phyloP scores from a whole-genome alignment of 805 yeast species.

The Danielozyma ontarioensis region DNA sequence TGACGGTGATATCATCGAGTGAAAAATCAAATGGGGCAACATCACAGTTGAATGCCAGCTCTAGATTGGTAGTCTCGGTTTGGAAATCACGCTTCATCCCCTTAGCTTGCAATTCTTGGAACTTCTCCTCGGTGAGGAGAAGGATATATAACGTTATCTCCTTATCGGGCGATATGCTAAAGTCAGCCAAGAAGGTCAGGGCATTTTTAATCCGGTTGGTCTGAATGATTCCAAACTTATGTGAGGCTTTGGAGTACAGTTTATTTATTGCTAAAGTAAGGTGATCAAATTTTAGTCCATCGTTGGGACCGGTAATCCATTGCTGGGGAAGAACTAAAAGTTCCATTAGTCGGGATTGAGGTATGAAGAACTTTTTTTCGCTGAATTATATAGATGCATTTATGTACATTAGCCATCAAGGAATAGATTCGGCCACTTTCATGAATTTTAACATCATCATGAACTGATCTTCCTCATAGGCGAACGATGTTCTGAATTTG shows the following conservation, averaged over 20 bases:
- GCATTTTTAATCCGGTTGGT: constrained; percentile 36
- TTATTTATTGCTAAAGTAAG: constrained; percentile 34
- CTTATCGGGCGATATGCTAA: constrained; percentile 15
- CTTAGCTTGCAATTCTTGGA: constrained; percentile 17
- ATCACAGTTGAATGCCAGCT: constrained; percentile 20
- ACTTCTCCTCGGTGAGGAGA: constrained; percentile 19
- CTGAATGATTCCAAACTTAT: constrained; percentile 36
- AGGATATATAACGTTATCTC: constrained; percentile 18
- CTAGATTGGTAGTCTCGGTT: constrained; percentile 11
- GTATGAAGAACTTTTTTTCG: background rate
- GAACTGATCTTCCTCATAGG: constrained; percentile 37
- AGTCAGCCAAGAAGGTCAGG: constrained; percentile 15
- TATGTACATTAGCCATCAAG: constrained; percentile 4
- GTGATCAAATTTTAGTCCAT: too few relatives aligned
- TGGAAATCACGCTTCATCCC: constrained; percentile 22
- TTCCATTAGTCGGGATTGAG: too few relatives aligned
- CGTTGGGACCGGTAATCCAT: too few relatives aligned
- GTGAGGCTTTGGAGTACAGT: constrained; percentile 46
- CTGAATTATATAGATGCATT: background rate
- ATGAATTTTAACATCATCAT: constrained; percentile 30
- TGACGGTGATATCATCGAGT: constrained; percentile 11
- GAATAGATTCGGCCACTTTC: constrained; percentile 20
- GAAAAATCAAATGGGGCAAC: constrained; percentile 15
- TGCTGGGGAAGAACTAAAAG: too few relatives aligned
- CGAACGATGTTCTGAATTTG: constrained; percentile 30